Percentiles rank a stretch among this genome's conserved stretches.
phyloP scores from a whole-genome alignment of 75 land plant species.

The Adiantum capillusveneris region DNA sequence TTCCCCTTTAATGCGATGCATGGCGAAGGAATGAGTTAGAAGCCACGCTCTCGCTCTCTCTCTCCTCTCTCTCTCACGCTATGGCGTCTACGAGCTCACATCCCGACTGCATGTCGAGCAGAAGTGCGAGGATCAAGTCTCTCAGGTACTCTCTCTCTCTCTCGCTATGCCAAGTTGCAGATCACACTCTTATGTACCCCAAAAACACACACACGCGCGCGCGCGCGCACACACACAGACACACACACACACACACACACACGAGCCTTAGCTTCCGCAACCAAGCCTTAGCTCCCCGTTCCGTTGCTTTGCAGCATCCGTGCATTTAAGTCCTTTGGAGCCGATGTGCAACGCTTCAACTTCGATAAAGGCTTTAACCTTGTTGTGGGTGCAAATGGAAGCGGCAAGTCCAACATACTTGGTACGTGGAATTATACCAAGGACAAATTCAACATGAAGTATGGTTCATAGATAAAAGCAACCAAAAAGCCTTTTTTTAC shows the following conservation, averaged over 20 bases:
- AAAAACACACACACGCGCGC: too few relatives aligned
- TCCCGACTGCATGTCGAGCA: background rate
- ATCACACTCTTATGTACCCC: too few relatives aligned
- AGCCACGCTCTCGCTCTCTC: too few relatives aligned
- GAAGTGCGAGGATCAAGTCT: background rate
- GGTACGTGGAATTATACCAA: too few relatives aligned
- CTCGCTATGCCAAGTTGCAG: background rate
- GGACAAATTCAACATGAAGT: too few relatives aligned
- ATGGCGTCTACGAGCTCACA: background rate
- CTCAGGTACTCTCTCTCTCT: background rate
- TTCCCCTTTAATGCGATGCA: too few relatives aligned
- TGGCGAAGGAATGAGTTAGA: too few relatives aligned
- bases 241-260: too few relatives aligned
- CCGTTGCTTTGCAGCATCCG: conserved; percentile 9
- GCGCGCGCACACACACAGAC: too few relatives aligned
- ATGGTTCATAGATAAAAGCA: too few relatives aligned
- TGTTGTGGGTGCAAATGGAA: conserved; percentile 23
- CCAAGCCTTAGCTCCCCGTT: background rate
- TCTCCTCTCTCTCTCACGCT: too few relatives aligned
- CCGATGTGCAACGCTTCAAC: conserved; percentile 16
- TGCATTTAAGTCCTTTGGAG: conserved; percentile 26
- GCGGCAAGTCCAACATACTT: conserved; percentile 26
- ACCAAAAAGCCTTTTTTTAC: too few relatives aligned
- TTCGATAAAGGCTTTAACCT: conserved; percentile 19
- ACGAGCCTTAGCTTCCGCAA: background rate